Evolutionary conservation across 140 eudicot genomes (phyloP).

Genomic region (Cichorium intybus): DNA sequence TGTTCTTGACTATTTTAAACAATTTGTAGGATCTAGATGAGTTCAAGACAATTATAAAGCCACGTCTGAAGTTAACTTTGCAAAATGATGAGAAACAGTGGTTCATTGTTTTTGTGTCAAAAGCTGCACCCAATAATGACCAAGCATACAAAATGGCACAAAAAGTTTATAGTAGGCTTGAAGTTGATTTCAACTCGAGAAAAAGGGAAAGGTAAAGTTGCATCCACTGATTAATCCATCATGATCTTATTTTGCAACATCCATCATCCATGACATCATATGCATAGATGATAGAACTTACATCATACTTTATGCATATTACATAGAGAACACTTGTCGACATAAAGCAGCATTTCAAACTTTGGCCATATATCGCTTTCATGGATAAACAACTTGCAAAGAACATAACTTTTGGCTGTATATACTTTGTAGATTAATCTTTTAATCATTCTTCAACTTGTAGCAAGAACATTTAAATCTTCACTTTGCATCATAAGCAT

Average conservation of each 20-base stretch:
- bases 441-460: too few relatives aligned
- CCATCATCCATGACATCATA: neutral
- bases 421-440: too few relatives aligned
- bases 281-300: too few relatives aligned
- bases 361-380: too few relatives aligned
- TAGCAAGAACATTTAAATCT: too few relatives aligned
- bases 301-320: too few relatives aligned
- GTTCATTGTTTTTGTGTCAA: slow-evolving; percentile 91
- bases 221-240: slow-evolving; percentile 4
- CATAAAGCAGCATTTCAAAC: too few relatives aligned
- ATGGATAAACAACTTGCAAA: too few relatives aligned
- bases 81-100: slow-evolving; percentile 95
- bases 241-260: neutral
- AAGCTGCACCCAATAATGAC: slow-evolving; percentile 72
- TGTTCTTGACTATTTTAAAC: neutral
- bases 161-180: slow-evolving; percentile 81
- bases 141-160: slow-evolving; percentile 80
- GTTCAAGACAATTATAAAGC: slow-evolving; percentile 85
- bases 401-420: too few relatives aligned
- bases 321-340: too few relatives aligned
- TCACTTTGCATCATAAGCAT: too few relatives aligned
- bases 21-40: slow-evolving; percentile 84
- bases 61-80: slow-evolving; percentile 78
- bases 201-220: slow-evolving; percentile 77
- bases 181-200: slow-evolving; percentile 93